Percentiles rank a stretch among this genome's conserved stretches.
Conservation (phyloP, 345 rosid genomes). For the Syzygium grande region DNA sequence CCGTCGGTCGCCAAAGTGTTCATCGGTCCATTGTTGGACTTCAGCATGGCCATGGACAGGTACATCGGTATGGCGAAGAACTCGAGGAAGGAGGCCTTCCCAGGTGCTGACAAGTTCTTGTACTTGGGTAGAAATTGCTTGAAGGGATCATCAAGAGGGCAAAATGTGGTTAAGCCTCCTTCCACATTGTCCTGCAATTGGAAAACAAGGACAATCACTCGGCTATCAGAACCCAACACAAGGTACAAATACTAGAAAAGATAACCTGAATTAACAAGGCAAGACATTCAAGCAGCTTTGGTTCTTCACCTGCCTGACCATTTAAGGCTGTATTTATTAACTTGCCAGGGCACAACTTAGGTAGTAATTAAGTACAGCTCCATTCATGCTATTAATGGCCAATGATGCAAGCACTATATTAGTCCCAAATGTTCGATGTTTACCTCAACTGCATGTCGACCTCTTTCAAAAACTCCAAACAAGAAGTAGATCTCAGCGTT, state of each 20-base stretch:
- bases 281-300: not conserved
- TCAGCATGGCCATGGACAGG: constrained; percentile 70
- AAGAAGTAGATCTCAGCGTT: not conserved
- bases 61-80: constrained; percentile 72
- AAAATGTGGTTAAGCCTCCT: constrained; percentile 94
- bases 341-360: not conserved
- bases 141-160: constrained; percentile 89
- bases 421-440: not conserved
- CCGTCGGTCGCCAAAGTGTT: constrained; percentile 95
- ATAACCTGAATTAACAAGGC: not conserved
- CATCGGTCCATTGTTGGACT: constrained; percentile 86
- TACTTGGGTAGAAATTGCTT: constrained; percentile 78
- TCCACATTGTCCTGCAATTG: constrained; percentile 52
- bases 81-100: constrained; percentile 64
- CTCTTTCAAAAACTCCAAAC: not conserved
- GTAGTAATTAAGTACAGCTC: not conserved
- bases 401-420: not conserved
- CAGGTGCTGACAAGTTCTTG: constrained; percentile 78
- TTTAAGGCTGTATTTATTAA: not conserved
- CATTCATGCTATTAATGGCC: not conserved
- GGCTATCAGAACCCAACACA: not conserved
- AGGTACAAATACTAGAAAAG: not conserved
- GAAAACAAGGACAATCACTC: not conserved
- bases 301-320: not conserved
- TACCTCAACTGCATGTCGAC: not conserved